Evolutionary conservation across 177 flowering plant genomes (phyloP), one percentile per base, ranked within the genome.

Genomic region (Telopea speciosissima): DNA sequence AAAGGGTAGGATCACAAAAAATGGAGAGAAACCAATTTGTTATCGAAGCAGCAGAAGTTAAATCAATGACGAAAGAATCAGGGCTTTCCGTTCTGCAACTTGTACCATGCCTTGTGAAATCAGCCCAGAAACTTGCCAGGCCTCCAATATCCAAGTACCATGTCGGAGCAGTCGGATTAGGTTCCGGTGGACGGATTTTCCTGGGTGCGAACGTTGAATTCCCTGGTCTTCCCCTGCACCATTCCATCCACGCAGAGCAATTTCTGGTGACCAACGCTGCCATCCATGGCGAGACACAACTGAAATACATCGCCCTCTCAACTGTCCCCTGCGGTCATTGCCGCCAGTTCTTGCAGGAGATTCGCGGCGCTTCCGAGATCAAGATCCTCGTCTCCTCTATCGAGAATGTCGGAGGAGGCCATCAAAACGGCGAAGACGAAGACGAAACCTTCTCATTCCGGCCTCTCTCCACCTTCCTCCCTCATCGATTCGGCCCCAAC

Each of bases 71-170:
- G 19, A 63, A 63, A 21, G 21, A 63, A 63, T 31, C 36, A 63
- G 66, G 66, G 8, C n/a, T 63, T n/a, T 26, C 66, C 16, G 9
- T 63, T 17, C 66, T 31, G 40, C 42, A 31, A 26, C 66, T 63
- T n/a, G 44, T 63, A 6, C 40, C 66, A 63, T 63, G 44, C 9
- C 40, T 63, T n/a, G 42, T 63, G 42, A 63, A 63, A 63, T 17
- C 66, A 26, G 66, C 66, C 13, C 36, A 63, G 31, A 28, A 63
- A 6, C 42, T 63, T 5, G 66, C 66, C 16, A 26, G 66, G n/a
- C 66, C 66, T 8, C 40, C 66, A 16, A 63, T 26, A 21, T 26
- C 66, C 44, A 31, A 63, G 1, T 21, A 63, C 66, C 66, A 26
- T 28, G 33, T 24, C 33, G 33, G 33, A 1, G 65, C 65, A 33